Percentiles rank a stretch among this genome's conserved stretches.
Conservation (phyloP, 2,329 filamentous ascomycete genomes). For the Periconia sp. region DNA sequence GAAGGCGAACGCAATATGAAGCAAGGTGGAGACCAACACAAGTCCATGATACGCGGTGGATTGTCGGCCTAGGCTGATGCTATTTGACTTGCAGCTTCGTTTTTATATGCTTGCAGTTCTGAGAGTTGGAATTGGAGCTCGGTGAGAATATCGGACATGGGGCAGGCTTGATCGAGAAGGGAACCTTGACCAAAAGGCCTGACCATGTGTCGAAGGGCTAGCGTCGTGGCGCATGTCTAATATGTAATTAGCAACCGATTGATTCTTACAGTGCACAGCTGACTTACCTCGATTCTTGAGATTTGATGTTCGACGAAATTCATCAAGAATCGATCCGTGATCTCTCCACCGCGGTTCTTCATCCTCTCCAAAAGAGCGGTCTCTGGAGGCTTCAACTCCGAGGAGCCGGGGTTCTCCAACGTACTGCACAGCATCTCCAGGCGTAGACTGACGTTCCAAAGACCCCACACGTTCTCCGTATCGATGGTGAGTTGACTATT, state of each 20-base stretch:
- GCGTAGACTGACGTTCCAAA: conserved; percentile 87
- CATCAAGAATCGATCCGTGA: conserved; percentile 84
- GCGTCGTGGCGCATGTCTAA: conserved; percentile 78
- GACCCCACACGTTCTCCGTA: conserved; percentile 80
- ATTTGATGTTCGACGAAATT: conserved; percentile 95
- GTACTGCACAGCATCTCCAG: conserved; percentile 91
- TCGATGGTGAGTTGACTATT: conserved; percentile 74
- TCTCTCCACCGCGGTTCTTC: conserved; percentile 73
- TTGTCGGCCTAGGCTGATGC: conserved; percentile 12
- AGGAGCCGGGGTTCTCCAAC: conserved; percentile 70
- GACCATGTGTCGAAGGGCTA: conserved; percentile 77
- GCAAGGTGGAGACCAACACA: not conserved
- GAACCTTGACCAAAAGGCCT: conserved; percentile 64
- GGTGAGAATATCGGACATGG: conserved; percentile 72
- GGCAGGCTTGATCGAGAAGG: conserved; percentile 72
- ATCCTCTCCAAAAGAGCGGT: conserved; percentile 77
- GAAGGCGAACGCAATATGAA: conserved; percentile 4
- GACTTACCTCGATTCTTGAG: conserved; percentile 85
- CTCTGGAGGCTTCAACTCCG: conserved; percentile 74
- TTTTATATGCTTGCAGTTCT: conserved; percentile 57
- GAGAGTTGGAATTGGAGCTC: conserved; percentile 63
- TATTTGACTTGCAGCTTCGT: conserved; percentile 23
- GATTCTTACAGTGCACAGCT: not conserved
- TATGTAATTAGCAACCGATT: conserved; percentile 19
- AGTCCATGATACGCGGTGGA: not conserved